Conservation (phyloP, 768 basidiomycete species). For the Collybia mongolica region DNA sequence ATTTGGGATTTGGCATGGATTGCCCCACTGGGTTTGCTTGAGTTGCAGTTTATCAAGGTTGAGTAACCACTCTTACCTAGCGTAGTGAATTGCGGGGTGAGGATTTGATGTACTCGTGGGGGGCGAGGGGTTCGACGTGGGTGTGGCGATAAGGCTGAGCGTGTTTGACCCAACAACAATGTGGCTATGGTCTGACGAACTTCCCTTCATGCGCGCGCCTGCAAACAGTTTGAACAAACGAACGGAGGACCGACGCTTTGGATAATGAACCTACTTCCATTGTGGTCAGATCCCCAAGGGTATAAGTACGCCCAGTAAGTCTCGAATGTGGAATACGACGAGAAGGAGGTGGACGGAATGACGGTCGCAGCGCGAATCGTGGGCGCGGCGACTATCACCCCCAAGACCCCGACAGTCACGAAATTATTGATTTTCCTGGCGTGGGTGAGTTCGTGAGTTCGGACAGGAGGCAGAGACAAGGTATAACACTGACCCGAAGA, state of each 20-base stretch:
- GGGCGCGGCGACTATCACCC: conserved; percentile 10
- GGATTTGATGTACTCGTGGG: conserved; percentile 40
- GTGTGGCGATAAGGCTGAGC: conserved; percentile 39
- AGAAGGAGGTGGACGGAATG: conserved; percentile 39
- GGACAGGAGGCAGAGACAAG: not conserved
- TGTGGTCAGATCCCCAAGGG: conserved; percentile 47
- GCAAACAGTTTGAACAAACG: not conserved
- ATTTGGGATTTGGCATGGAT: conserved; percentile 41
- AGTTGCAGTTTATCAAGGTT: not conserved
- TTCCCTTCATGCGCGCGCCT: conserved; percentile 45
- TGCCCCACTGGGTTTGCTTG: conserved; percentile 25
- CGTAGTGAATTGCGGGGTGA: conserved; percentile 42
- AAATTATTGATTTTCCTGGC: conserved; percentile 3
- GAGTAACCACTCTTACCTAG: conserved; percentile 22
- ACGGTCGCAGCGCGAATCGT: conserved; percentile 29
- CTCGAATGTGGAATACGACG: conserved; percentile 34
- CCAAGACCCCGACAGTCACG: conserved; percentile 7
- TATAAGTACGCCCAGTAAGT: conserved; percentile 42
- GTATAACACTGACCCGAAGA: no score
- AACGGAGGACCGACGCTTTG: not conserved
- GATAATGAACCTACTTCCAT: conserved; percentile 32
- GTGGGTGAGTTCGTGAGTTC: not conserved
- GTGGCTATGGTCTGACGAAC: conserved; percentile 36
- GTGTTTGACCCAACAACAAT: conserved; percentile 35
- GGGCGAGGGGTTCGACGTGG: conserved; percentile 33